A percentile compares a stretch with the other conserved stretches of the same genome.
Evolutionary conservation across 495 filamentous ascomycete species (phyloP).

Genomic region (Aspergillus baeticus): DNA sequence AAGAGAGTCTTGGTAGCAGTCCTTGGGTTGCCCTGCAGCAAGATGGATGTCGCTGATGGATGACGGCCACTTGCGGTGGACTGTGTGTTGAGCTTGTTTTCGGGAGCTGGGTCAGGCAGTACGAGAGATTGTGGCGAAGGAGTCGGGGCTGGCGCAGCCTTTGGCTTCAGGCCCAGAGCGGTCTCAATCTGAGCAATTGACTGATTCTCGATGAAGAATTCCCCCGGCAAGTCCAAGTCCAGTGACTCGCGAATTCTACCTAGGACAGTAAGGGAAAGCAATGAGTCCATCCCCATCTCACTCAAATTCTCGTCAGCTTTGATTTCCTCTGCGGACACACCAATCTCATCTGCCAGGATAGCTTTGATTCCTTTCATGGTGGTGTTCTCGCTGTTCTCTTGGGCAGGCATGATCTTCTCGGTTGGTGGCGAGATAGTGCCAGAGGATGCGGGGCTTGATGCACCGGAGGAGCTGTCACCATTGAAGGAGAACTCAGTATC

Average conservation of each 20-base stretch:
- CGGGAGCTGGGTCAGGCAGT: conserved; percentile 20
- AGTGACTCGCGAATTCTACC: conserved; percentile 55
- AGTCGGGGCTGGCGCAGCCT: conserved; percentile 22
- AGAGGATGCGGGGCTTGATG: conserved; percentile 36
- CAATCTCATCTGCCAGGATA: conserved; percentile 68
- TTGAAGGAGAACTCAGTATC: conserved; percentile 33
- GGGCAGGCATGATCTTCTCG: conserved; percentile 33
- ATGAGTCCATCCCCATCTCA: conserved; percentile 53
- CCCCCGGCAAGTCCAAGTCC: conserved; percentile 50
- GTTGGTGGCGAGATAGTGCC: conserved; percentile 32
- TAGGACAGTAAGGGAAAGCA: conserved; percentile 51
- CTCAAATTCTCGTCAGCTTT: conserved; percentile 39
- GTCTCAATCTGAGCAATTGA: conserved; percentile 57
- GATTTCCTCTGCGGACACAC: conserved; percentile 63
- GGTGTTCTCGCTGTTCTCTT: conserved; percentile 51
- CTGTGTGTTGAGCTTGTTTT: conserved; percentile 14
- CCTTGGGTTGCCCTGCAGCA: conserved; percentile 33
- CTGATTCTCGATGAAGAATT: conserved; percentile 59
- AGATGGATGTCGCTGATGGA: conserved; percentile 48
- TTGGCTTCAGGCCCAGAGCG: conserved; percentile 39
- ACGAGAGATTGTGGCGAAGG: conserved; percentile 21
- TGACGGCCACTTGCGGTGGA: conserved; percentile 23
- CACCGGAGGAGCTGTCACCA: conserved; percentile 28
- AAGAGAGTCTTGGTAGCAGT: conserved; percentile 32
- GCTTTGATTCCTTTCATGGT: conserved; percentile 48